Evolutionary conservation across 2,329 filamentous ascomycete genomes (phyloP).

Genomic region (Penicillium frequentans): DNA sequence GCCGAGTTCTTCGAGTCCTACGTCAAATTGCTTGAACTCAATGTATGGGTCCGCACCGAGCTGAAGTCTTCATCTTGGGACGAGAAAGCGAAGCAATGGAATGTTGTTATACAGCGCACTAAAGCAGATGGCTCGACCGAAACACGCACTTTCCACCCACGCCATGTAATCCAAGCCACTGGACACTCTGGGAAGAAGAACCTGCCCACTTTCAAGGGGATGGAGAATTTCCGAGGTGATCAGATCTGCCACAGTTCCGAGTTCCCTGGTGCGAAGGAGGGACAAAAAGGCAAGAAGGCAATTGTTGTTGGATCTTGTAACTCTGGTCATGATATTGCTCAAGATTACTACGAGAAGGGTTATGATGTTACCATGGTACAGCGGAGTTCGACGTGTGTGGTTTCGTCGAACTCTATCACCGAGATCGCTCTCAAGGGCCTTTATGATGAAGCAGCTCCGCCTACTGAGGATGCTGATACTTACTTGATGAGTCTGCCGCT

Average conservation of each 20-base stretch:
- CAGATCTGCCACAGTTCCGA: conserved; percentile 63
- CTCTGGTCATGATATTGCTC: conserved; percentile 67
- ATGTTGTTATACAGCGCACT: conserved; percentile 50
- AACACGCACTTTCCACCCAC: conserved; percentile 58
- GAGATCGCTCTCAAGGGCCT: conserved; percentile 55
- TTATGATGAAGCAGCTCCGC: conserved; percentile 53
- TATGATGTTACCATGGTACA: conserved; percentile 70
- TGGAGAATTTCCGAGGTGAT: conserved; percentile 59
- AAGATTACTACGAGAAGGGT: conserved; percentile 66
- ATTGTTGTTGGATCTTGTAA: conserved; percentile 69
- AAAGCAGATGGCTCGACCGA: conserved; percentile 42
- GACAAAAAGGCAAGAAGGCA: conserved; percentile 57
- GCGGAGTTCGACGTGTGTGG: conserved; percentile 64
- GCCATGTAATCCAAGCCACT: conserved; percentile 66
- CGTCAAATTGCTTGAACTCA: conserved; percentile 64
- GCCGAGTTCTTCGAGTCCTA: conserved; percentile 69
- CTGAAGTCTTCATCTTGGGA: conserved; percentile 53
- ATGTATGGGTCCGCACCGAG: conserved; percentile 62
- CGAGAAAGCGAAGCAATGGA: conserved; percentile 54
- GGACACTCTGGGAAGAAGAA: conserved; percentile 68
- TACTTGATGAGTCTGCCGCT: conserved; percentile 58
- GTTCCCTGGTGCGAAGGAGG: conserved; percentile 54
- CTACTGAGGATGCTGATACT: conserved; percentile 67
- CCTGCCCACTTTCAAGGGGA: conserved; percentile 48
- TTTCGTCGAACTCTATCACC: conserved; percentile 56